Conservation (phyloP, 1,139 yeast genomes). For the Saccharomyces hybrid region DNA sequence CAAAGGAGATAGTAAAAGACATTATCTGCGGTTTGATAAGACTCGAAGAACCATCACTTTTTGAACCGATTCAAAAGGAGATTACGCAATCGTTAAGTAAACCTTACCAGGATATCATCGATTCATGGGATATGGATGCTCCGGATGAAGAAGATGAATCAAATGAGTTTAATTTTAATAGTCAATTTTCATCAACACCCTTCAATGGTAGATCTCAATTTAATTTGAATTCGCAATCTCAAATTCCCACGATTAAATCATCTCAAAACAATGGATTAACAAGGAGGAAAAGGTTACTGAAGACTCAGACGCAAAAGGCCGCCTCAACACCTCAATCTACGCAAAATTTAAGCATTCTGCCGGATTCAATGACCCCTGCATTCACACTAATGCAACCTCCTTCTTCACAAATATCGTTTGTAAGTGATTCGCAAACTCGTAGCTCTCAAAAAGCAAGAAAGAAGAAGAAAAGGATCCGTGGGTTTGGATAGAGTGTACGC, state of each 20-base stretch:
- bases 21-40: constrained; percentile 15
- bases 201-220: constrained; percentile 15
- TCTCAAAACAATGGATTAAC: neutral
- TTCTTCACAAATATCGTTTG: constrained; percentile 1
- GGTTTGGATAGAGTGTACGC: constrained; percentile 3
- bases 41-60: constrained; percentile 10
- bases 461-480: constrained; percentile 4
- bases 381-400: constrained; percentile 1
- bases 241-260: constrained; percentile 4
- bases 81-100: constrained; percentile 10
- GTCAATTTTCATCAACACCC: constrained; percentile 2
- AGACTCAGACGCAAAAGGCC: neutral
- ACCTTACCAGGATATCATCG: constrained; percentile 15
- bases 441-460: constrained; percentile 1
- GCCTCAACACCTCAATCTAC: constrained; percentile 1
- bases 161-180: neutral
- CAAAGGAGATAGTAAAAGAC: constrained; percentile 18
- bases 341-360: neutral
- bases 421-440: neutral
- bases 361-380: constrained; percentile 5
- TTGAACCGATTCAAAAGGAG: constrained; percentile 7
- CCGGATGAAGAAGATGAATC: constrained; percentile 7
- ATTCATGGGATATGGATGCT: constrained; percentile 23
- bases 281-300: neutral
- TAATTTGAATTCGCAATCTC: constrained; percentile 5